Evolutionary conservation across 768 basidiomycete species (phyloP), one percentile per base, ranked within the genome.

Genomic region (Albatrellus ellisii): DNA sequence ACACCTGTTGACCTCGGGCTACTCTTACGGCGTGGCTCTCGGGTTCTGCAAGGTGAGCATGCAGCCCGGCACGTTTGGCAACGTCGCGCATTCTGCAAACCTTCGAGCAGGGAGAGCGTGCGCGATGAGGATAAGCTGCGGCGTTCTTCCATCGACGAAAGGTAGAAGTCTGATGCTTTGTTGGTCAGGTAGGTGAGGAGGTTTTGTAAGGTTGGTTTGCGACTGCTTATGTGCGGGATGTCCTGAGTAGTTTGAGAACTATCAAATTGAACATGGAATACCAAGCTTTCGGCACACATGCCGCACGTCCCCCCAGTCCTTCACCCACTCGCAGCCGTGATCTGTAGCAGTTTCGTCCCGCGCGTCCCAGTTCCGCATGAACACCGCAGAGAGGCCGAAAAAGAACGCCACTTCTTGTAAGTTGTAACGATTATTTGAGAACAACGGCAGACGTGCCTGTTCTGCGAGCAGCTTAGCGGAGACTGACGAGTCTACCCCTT

Each of bases 331-430:
- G 52, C 92, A 98, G 3, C 85, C 83, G n/a, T 65, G 68, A 54
- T 84, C 84, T 0, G 77, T 71, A 14, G 74, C 80, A 20, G 68
- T 74, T 60, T 91, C 88, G 53, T 90, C 85, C 29, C 79, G 69
- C 2, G 80, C 82, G 52, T 89, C 85, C 92, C 92, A 98, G 46
- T 98, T 97, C 17, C 88, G 74, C 92, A 98, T 98, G 59, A 81
- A 97, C 1, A 95, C 72, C 4, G 88, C 88, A 29, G 83, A 82
- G 2, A 94, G 67, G 53, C 17, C n/a, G 26, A 18, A 21, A 15
- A 2, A 15, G 18, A 31, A n/a, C n/a, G n/a, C 12, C 9, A 32
- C 27, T 21, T 21, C 22, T 22, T n/a, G 33, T 2, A 31, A n/a
- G n/a, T n/a, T n/a, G n/a, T 9, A 10, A 12, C 10, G 4, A 36